These are phyloP conservation scores for Ottelia alismoides DNA, from an alignment of 106 monocot genomes.

Conservation along the genomic window DNA sequence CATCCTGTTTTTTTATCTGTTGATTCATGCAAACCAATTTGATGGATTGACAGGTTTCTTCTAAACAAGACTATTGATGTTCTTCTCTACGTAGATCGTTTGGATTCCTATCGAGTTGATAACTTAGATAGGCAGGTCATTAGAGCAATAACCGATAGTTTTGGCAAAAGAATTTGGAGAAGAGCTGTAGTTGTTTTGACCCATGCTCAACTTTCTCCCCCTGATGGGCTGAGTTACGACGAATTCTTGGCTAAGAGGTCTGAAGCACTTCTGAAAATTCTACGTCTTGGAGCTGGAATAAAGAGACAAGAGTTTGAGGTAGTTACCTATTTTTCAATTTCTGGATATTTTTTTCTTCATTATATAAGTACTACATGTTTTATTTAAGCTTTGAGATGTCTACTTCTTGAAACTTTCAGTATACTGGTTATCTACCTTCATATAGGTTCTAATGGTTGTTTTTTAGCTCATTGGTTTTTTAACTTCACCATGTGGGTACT, in stretches of 20 bases:
- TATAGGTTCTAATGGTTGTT: too few relatives aligned
- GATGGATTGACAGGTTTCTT: slow-evolving; percentile 22
- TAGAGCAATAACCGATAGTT: slow-evolving; percentile 21
- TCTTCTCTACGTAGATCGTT: slow-evolving; percentile 23
- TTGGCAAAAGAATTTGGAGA: slow-evolving; percentile 26
- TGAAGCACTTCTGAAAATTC: slow-evolving; percentile 6
- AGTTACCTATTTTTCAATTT: too few relatives aligned
- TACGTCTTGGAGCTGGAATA: slow-evolving; percentile 5
- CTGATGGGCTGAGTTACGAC: slow-evolving; percentile 8
- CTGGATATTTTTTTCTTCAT: not conserved
- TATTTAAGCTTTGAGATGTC: too few relatives aligned
- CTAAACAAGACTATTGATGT: slow-evolving; percentile 27
- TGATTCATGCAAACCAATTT: too few relatives aligned
- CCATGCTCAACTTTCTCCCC: slow-evolving; percentile 18
- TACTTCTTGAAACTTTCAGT: too few relatives aligned
- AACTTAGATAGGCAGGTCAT: slow-evolving; percentile 21
- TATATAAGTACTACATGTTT: not conserved
- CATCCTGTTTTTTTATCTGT: too few relatives aligned
- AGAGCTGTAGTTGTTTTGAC: slow-evolving; percentile 22
- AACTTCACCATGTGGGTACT: too few relatives aligned
- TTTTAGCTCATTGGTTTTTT: too few relatives aligned
- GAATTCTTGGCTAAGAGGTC: slow-evolving; percentile 9
- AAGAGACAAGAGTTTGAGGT: slow-evolving; percentile 10
- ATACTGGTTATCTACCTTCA: too few relatives aligned
- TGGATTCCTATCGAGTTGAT: slow-evolving; percentile 22